These are phyloP conservation scores for Monilinia aucupariae DNA, from an alignment of 2,329 filamentous ascomycete species.

Conservation along the genomic window DNA sequence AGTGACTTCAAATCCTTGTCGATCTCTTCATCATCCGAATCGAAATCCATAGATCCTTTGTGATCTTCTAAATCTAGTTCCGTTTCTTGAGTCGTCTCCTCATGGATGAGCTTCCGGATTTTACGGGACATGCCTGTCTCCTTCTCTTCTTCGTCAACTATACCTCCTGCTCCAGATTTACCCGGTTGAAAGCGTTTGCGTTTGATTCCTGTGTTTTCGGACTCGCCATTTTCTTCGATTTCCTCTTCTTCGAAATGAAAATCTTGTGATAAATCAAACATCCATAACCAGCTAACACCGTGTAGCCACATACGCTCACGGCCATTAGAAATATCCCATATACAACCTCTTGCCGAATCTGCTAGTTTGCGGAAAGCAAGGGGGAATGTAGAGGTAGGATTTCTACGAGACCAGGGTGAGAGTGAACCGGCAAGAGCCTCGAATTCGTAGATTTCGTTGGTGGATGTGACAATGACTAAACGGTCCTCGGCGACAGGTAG, in stretches of 20 bases:
- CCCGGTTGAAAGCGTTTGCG: conserved; percentile 16
- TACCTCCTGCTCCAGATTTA: conserved; percentile 50
- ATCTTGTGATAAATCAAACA: conserved; percentile 79
- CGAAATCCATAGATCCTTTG: conserved; percentile 1
- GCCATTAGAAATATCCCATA: conserved; percentile 65
- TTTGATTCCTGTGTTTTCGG: neutral
- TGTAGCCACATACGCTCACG: conserved; percentile 78
- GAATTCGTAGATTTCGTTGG: conserved; percentile 70
- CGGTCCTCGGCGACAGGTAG: conserved; percentile 48
- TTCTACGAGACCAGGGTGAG: conserved; percentile 79
- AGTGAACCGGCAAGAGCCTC: conserved; percentile 71
- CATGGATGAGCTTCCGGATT: conserved; percentile 37
- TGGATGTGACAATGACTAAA: conserved; percentile 56
- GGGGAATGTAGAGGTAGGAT: conserved; percentile 70
- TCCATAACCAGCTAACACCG: conserved; percentile 79
- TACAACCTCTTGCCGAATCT: conserved; percentile 74
- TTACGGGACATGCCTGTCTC: conserved; percentile 37
- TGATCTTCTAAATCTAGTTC: conserved; percentile 6
- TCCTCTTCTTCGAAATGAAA: conserved; percentile 29
- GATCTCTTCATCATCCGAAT: conserved; percentile 11
- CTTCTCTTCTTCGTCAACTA: conserved; percentile 35
- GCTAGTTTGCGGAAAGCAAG: conserved; percentile 66
- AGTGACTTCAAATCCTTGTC: neutral
- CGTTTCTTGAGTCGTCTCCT: conserved; percentile 39
- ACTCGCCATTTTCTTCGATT: conserved; percentile 22